These are phyloP conservation scores for Knufia fluminis DNA, from an alignment of 2,329 filamentous ascomycete genomes.

Conservation along the genomic window DNA sequence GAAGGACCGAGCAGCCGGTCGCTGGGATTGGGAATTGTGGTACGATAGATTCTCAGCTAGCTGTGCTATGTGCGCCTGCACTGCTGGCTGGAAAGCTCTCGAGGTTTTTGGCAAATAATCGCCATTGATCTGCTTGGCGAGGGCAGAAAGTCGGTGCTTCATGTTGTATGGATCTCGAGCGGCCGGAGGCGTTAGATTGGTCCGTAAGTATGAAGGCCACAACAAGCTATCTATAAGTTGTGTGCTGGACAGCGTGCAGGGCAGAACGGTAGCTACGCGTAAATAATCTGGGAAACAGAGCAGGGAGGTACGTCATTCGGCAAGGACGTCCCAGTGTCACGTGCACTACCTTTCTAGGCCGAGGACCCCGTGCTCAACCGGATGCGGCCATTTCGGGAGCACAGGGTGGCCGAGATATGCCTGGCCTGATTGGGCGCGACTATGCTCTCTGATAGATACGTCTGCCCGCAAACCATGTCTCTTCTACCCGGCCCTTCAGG, in stretches of 20 bases:
- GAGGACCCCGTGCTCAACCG: no score
- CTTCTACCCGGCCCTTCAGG: slow-evolving; percentile 30
- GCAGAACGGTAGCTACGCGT: no score
- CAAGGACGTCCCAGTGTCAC: not conserved
- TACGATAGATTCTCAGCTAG: not conserved
- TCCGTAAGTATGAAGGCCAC: no score
- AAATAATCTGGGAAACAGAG: not conserved
- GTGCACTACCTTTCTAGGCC: not conserved
- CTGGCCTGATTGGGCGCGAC: no score
- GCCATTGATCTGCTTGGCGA: not conserved
- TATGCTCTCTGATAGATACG: not conserved
- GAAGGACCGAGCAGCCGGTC: slow-evolving; percentile 12
- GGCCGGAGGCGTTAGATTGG: no score
- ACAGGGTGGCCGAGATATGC: no score
- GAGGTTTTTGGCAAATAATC: not conserved
- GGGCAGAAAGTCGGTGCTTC: slow-evolving; percentile 1
- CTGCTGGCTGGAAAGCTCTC: not conserved
- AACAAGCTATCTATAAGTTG: no score
- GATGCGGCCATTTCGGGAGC: no score
- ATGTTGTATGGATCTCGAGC: no score
- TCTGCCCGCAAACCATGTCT: slow-evolving; percentile 39
- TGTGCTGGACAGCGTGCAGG: no score
- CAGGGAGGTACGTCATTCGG: not conserved
- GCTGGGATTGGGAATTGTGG: not conserved
- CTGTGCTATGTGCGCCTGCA: not conserved